Evolutionary conservation across 2,329 filamentous ascomycete species (phyloP), one percentile per base, ranked within the genome.

Genomic region (Penicillium sp.): DNA sequence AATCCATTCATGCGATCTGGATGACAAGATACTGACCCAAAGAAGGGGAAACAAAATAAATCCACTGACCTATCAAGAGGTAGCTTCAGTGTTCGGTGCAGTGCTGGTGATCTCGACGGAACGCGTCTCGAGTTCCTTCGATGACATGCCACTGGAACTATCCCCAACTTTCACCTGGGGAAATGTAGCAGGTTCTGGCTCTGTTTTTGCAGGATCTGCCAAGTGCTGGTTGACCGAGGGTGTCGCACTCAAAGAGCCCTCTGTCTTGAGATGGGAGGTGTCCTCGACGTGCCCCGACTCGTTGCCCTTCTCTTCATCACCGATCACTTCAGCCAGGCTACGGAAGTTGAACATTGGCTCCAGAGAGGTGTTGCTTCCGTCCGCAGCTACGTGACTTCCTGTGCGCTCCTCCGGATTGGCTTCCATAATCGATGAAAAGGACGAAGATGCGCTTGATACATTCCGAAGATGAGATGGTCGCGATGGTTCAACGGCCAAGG

Each of bases 291-390:
- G 69, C 42, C 71, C 69, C 4, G 62, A 60, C 46, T 61, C 64
- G 6, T 68, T 67, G 7, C 64, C 65, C 49, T 78, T 76, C 37
- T 83, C 80, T 43, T 83, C 79, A 33, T 80, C 82, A 0, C 85
- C 88, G 27, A 96, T 88, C 67, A 95, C 88, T 54, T 89, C 88
- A 1, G 89, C 88, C 20, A 97, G 74, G 59, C 89, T 95, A 48
- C 84, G 80, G 66, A 96, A 96, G 68, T 95, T 96, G 71, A 95
- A 93, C 81, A 95, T 83, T 3, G 89, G 82, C 65, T 96, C 91
- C 0, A 78, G 73, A 40, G 78, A 77, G 4, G 75, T 62, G 47
- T 75, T 78, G 5, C 71, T 72, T 56, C 72, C 72, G 12, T 78
- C 75, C 4, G 77, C 74, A 1, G 75, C 76, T 41, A 75, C 78